These are phyloP conservation scores for Tuber magnatum DNA, from an alignment of 495 filamentous ascomycete species.

Conservation along the genomic window DNA sequence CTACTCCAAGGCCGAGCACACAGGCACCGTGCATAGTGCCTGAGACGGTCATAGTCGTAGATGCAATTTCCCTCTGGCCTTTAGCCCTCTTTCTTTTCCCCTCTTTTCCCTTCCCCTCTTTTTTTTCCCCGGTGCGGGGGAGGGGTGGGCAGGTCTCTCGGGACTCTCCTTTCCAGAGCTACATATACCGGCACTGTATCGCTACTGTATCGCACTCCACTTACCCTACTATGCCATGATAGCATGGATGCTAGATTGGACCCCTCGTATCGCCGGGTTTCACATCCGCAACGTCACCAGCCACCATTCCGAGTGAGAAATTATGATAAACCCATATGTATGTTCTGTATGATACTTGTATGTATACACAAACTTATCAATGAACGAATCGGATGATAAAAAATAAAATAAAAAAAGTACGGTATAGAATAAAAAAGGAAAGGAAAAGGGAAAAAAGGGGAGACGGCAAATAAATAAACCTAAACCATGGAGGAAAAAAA, in stretches of 20 bases:
- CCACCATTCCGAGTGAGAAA: neutral
- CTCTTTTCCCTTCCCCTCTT: no score
- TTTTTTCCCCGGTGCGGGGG: no score
- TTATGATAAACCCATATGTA: neutral
- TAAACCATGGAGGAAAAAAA: slow-evolving; percentile 1
- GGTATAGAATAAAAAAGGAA: neutral
- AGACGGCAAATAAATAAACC: slow-evolving; percentile 3
- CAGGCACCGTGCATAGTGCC: no score
- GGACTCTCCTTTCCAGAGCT: neutral
- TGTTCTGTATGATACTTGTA: neutral
- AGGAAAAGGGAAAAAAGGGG: neutral
- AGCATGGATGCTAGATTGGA: neutral
- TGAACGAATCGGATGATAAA: slow-evolving; percentile 2
- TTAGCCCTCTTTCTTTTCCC: no score
- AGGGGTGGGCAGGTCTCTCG: neutral
- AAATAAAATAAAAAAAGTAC: neutral
- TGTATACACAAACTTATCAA: neutral
- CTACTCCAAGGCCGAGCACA: no score
- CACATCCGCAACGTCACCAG: neutral
- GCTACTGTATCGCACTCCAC: neutral
- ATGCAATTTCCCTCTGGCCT: no score
- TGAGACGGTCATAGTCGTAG: no score
- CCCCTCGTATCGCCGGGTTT: neutral
- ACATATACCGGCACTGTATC: neutral
- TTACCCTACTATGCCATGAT: neutral